These are phyloP conservation scores for Antitrichia curtipendula DNA, from an alignment of 225 moss, liverwort and hornwort genomes.

Conservation along the genomic window DNA sequence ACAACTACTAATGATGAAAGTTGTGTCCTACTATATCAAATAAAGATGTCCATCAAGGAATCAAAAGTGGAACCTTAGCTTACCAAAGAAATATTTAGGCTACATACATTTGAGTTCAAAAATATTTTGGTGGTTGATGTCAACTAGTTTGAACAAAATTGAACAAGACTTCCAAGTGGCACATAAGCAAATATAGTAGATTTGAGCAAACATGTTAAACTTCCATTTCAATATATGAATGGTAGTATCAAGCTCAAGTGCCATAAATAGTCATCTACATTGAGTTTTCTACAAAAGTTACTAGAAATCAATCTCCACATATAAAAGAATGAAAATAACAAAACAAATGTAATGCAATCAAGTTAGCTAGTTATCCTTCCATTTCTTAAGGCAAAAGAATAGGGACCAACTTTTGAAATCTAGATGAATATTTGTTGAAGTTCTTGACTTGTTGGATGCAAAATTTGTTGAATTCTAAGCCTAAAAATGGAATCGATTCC, in stretches of 20 bases:
- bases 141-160: not conserved
- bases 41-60: rapidly evolving
- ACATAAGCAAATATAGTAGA: not conserved
- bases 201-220: rapidly evolving
- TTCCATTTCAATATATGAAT: not conserved
- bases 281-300: not conserved
- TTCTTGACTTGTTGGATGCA: too few relatives aligned
- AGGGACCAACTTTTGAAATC: not conserved
- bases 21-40: too few relatives aligned
- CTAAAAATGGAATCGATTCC: rapidly evolving
- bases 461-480: too few relatives aligned
- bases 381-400: too few relatives aligned
- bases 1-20: not conserved
- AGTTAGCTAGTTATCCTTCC: too few relatives aligned
- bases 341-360: too few relatives aligned
- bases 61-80: rapidly evolving
- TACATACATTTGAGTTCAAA: not conserved
- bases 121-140: not conserved
- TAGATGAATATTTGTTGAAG: not conserved
- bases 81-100: too few relatives aligned
- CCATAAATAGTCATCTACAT: rapidly evolving
- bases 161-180: rapidly evolving
- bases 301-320: not conserved
- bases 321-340: rapidly evolving
- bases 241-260: rapidly evolving